Conservation (phyloP, 345 rosid genomes). For the Pistacia vera region DNA sequence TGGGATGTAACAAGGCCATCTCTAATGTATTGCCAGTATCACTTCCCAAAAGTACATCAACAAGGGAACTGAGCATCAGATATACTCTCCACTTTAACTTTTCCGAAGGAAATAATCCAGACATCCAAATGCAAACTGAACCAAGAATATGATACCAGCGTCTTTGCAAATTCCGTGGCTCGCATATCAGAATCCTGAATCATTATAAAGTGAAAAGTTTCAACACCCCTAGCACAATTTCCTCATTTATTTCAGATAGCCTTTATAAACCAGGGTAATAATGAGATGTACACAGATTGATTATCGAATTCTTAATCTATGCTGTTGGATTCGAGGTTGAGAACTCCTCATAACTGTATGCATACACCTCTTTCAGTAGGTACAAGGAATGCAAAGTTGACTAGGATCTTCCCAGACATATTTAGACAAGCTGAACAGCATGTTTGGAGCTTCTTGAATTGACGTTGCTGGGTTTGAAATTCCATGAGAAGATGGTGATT, state of each 20-base stretch:
- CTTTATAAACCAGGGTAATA: slow-evolving; percentile 73
- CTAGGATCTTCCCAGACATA: slow-evolving; percentile 48
- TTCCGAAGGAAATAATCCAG: slow-evolving; percentile 76
- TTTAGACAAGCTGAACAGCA: slow-evolving; percentile 69
- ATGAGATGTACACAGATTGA: slow-evolving; percentile 53
- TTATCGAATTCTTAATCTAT: slow-evolving; percentile 46
- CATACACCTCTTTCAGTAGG: too few species aligned
- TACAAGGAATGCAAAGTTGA: slow-evolving; percentile 66
- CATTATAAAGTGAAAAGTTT: slow-evolving; percentile 71
- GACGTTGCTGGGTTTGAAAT: too few species aligned
- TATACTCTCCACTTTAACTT: slow-evolving; percentile 71
- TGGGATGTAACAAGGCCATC: slow-evolving; percentile 69
- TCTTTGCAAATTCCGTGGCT: slow-evolving; percentile 57
- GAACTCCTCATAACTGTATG: slow-evolving; percentile 33
- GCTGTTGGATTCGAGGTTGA: slow-evolving; percentile 29
- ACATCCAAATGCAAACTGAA: slow-evolving; percentile 79
- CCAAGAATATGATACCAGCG: slow-evolving; percentile 71
- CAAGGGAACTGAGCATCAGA: slow-evolving; percentile 74
- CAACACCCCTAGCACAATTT: slow-evolving; percentile 65
- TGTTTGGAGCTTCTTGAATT: too few species aligned
- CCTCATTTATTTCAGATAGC: slow-evolving; percentile 64
- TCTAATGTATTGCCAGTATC: slow-evolving; percentile 55
- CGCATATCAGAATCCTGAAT: too few species aligned
- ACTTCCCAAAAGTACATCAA: slow-evolving; percentile 67
- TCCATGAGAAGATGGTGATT: too few species aligned